These are phyloP conservation scores for Blastobotrys illinoisensis DNA, from an alignment of 1,139 yeast species.

Conservation along the genomic window DNA sequence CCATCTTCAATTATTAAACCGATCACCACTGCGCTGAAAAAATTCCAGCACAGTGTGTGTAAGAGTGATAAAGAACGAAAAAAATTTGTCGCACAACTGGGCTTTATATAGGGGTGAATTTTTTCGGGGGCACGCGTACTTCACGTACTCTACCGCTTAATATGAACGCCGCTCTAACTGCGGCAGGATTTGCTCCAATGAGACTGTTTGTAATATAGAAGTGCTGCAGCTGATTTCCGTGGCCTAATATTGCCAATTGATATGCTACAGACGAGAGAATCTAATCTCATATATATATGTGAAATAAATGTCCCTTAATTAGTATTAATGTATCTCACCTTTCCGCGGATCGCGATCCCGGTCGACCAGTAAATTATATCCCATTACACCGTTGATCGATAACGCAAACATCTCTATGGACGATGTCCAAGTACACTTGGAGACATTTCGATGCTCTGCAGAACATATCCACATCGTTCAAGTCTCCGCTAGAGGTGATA, in stretches of 20 bases:
- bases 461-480: constrained; percentile 19
- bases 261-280: too few relatives aligned
- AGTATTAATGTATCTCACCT: background rate
- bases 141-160: background rate
- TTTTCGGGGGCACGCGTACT: constrained; percentile 1
- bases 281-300: too few relatives aligned
- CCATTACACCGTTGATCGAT: background rate
- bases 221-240: too few relatives aligned
- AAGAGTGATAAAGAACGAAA: background rate
- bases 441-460: constrained; percentile 21
- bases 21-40: background rate
- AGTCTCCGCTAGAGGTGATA: constrained; percentile 70
- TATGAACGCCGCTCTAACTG: background rate
- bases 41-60: background rate
- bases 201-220: background rate
- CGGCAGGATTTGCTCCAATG: background rate
- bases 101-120: background rate
- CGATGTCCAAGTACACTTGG: constrained; percentile 18
- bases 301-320: background rate
- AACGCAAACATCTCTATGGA: background rate
- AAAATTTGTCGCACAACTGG: background rate
- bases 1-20: background rate
- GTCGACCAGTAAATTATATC: background rate
- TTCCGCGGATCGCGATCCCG: too few relatives aligned
- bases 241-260: too few relatives aligned